A percentile compares a stretch with the other conserved stretches of the same genome.
Conservation (phyloP, 2,329 filamentous ascomycete species). For the Geosmithia putterillii region DNA sequence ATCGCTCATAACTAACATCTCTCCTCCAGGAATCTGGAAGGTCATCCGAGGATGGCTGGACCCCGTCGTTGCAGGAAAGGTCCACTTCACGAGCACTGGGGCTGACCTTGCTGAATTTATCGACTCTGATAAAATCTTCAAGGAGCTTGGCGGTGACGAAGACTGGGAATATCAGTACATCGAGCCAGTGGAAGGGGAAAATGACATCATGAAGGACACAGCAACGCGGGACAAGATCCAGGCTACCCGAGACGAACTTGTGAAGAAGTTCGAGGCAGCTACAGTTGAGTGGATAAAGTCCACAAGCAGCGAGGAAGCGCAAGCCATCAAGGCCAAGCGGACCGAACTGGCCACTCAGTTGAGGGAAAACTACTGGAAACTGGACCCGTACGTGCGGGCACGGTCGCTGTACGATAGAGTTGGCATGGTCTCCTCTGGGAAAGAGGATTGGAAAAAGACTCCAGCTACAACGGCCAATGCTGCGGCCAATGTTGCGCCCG, state of each 20-base stretch:
- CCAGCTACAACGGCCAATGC: conserved; percentile 5
- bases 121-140: conserved; percentile 55
- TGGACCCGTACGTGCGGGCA: conserved; percentile 80
- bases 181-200: conserved; percentile 66
- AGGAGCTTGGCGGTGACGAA: conserved; percentile 77
- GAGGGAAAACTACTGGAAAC: conserved; percentile 68
- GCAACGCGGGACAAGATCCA: conserved; percentile 52
- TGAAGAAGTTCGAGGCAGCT: conserved; percentile 59
- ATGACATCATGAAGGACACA: conserved; percentile 57
- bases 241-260: conserved; percentile 49
- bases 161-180: conserved; percentile 74
- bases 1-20: not conserved
- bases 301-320: conserved; percentile 26
- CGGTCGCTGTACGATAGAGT: conserved; percentile 74
- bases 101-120: conserved; percentile 73
- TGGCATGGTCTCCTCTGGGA: conserved; percentile 56
- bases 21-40: conserved; percentile 67
- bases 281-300: conserved; percentile 63
- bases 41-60: conserved; percentile 95
- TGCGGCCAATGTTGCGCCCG: conserved; percentile 3
- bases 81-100: conserved; percentile 79
- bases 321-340: conserved; percentile 42
- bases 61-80: conserved; percentile 86
- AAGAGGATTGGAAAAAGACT: conserved; percentile 51
- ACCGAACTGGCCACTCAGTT: conserved; percentile 50